Base-by-base conservation (phyloP, 2,329 filamentous ascomycete genomes). In the Verticillium nubilum region DNA sequence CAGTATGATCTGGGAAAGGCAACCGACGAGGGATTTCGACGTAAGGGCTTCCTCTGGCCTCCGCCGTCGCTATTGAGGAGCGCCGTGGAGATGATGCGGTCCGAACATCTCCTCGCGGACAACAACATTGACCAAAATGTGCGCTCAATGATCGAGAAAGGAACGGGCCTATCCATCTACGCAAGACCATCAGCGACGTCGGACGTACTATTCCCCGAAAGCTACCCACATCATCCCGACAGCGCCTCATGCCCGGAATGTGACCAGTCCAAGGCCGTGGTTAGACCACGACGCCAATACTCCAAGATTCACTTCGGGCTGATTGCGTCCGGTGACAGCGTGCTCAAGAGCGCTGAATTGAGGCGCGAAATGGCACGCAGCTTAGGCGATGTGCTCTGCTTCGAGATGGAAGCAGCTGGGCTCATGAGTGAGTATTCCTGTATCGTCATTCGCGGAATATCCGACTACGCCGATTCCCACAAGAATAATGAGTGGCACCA, bases 391-490 rank as follows among this genome's bases (percentile, higher is more conserved):
- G 58, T 62, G 9, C 54, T 63, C 26, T 64, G 64, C 31, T 64
- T 66, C 42, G 60, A 64, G 55, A 65, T 65, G 67, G 67, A 67
- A n/a, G n/a, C n/a, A n/a, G n/a, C n/a, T n/a, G n/a, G n/a, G n/a
- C n/a, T n/a, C n/a, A n/a, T n/a, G n/a, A n/a, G n/a, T n/a, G n/a
- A n/a, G n/a, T n/a, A n/a, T n/a, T n/a, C n/a, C n/a, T n/a, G n/a
- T n/a, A n/a, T n/a, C n/a, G n/a, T n/a, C n/a, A n/a, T n/a, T n/a
- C n/a, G n/a, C n/a, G n/a, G n/a, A n/a, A n/a, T n/a, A n/a, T n/a
- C n/a, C n/a, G n/a, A n/a, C n/a, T n/a, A n/a, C n/a, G n/a, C n/a
- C n/a, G n/a, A n/a, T n/a, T n/a, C n/a, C n/a, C n/a, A n/a, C n/a
- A n/a, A n/a, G n/a, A n/a, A n/a, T n/a, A n/a, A n/a, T n/a, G n/a